These are phyloP conservation scores for Phytopythium vexans DNA, from an alignment of 352 stramenopile genomes.

Conservation along the genomic window DNA sequence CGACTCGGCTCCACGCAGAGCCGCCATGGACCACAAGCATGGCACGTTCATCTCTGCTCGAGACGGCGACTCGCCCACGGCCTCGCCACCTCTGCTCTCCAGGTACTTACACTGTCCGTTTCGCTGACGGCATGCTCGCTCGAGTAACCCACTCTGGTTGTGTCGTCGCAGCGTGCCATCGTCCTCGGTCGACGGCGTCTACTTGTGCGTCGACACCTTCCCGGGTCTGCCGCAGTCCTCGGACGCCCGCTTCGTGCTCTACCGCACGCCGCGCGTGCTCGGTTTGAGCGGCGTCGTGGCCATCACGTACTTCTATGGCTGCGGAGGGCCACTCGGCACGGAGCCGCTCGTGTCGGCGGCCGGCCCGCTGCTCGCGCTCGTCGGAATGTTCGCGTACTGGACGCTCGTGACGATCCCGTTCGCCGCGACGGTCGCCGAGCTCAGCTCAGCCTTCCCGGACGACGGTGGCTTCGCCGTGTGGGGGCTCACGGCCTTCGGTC, in stretches of 20 bases:
- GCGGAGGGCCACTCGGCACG: slow-evolving; percentile 11
- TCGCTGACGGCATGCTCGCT: no score
- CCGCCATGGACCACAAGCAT: no score
- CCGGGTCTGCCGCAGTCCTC: slow-evolving; percentile 4
- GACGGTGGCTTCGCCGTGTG: slow-evolving; percentile 71
- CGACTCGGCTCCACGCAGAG: no score
- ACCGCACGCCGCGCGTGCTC: slow-evolving; percentile 13
- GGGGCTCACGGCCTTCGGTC: slow-evolving; percentile 83
- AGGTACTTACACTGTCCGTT: no score
- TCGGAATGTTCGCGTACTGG: slow-evolving; percentile 72
- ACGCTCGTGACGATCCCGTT: slow-evolving; percentile 84
- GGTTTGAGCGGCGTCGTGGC: slow-evolving; percentile 12
- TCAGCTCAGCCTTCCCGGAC: slow-evolving; percentile 83
- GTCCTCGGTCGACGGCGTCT: not conserved
- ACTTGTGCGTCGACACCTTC: slow-evolving; percentile 8
- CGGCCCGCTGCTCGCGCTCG: slow-evolving; percentile 48
- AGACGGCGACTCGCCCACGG: no score
- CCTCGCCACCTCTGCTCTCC: no score
- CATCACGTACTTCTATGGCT: slow-evolving; percentile 22
- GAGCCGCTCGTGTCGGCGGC: slow-evolving; percentile 18
- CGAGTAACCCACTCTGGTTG: no score
- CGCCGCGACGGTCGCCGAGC: slow-evolving; percentile 84
- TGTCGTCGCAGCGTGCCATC: no score
- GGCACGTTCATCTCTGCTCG: no score
- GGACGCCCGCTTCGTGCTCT: slow-evolving; percentile 7